Base-by-base conservation (phyloP, 2,329 filamentous ascomycete species). In the Penicillium sp. region DNA sequence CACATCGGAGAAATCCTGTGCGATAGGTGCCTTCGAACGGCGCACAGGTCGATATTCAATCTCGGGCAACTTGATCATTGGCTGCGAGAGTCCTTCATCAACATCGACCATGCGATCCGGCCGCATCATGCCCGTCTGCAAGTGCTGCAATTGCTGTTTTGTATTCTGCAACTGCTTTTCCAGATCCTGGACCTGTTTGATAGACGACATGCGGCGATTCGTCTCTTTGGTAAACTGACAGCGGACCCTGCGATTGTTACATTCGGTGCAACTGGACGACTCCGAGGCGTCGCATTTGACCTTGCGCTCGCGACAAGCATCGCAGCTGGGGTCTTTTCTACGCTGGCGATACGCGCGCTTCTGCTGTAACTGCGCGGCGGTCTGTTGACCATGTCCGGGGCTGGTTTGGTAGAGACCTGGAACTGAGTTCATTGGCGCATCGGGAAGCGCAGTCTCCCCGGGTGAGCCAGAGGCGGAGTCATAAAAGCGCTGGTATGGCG, bases 201-300 rank as follows among this genome's bases (percentile, higher is more conserved):
- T 97, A 1, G 93, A 97, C 18, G 94, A 97, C 94, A 99, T 99
- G 60, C 94, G 86, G 57, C 94, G 85, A 73, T 99, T 99, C 13
- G 94, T 99, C 76, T 99, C 94, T 77, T 99, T 99, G 48, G 94
- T 99, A 72, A 99, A 99, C 70, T 97, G 93, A 71, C 94, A 99
- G 74, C 95, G 96, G 62, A 97, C 93, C 71, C 93, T 95, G 62
- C 94, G 88, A 72, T 92, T 97, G 5, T 91, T 94, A 77, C 94
- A 99, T 76, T 99, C 94, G 2, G 94, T 97, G 74, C 94, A 99
- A 75, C 93, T 96, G 11, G 90, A 88, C 18, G 90, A 96, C 72
- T 97, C 94, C 16, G 94, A 97, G 32, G 94, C 94, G 78, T 99
- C 94, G 74, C 94, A 99, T 82, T 87, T 87, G 62, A 87, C 85